Percentiles rank a stretch among this genome's conserved stretches.
Evolutionary conservation across 1,284 basidiomycete genomes (phyloP).

Genomic region (Boletellus deceptivus): DNA sequence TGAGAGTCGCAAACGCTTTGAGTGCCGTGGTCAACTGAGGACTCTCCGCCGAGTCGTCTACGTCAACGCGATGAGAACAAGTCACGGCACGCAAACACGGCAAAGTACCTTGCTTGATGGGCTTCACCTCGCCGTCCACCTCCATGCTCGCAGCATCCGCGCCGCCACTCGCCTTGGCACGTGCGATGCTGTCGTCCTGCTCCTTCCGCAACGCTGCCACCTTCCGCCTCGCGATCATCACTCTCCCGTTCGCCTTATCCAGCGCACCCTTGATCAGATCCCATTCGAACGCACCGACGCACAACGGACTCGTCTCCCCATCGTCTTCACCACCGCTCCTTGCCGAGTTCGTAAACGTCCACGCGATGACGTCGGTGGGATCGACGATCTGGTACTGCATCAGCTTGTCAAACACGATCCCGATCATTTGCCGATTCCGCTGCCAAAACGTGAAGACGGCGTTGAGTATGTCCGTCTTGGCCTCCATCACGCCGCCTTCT

Average conservation of each 20-base stretch:
- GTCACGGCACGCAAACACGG: background rate
- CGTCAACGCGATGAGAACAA: background rate
- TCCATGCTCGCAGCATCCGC: conserved; percentile 55
- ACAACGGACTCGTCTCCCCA: conserved; percentile 34
- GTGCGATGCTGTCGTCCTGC: conserved; percentile 81
- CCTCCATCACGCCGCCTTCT: conserved; percentile 45
- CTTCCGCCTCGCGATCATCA: conserved; percentile 71
- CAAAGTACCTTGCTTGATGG: conserved; percentile 28
- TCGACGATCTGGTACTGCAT: conserved; percentile 99
- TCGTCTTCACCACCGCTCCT: conserved; percentile 13
- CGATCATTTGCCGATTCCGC: conserved; percentile 78
- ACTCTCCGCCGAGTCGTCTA: conserved; percentile 58
- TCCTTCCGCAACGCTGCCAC: conserved; percentile 77
- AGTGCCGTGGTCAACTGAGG: conserved; percentile 66
- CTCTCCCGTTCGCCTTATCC: conserved; percentile 87
- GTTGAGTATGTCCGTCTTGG: conserved; percentile 69
- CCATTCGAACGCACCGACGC: conserved; percentile 72
- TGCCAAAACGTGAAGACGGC: conserved; percentile 80
- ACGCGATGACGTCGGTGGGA: conserved; percentile 86
- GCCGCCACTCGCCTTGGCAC: conserved; percentile 60
- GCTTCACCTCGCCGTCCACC: conserved; percentile 65
- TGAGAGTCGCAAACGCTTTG: conserved; percentile 70
- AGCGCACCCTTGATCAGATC: conserved; percentile 76
- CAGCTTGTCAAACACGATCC: conserved; percentile 94
- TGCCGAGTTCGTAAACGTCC: conserved; percentile 69